Evolutionary conservation across 176 grass and related monocot species (phyloP), one percentile per base, ranked within the genome.

Genomic region (Ensete ventricosum): DNA sequence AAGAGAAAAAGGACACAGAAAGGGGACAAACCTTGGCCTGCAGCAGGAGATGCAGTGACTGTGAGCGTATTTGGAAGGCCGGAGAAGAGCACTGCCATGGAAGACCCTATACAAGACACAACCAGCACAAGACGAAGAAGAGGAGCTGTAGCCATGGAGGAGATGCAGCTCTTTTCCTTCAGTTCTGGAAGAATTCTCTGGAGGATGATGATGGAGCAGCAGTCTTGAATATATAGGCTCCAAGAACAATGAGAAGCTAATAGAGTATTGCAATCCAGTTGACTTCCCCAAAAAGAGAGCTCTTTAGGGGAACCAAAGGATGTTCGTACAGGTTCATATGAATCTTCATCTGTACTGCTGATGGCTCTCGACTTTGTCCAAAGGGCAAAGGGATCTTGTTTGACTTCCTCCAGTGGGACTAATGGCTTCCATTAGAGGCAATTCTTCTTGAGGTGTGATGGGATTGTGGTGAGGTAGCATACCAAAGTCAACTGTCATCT

Each of bases 31-130:
- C 95, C 95, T 79, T 93, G 69, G 57, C 78, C 79, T 29, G 52
- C 3, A 9, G 52, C 78, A 51, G 84, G 22, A 55, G 86, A 79
- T 21, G 84, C 76, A 27, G 80, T 76, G 62, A 98, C 82, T 21
- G 12, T n/a, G 58, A 98, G 88, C n/a, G 80, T 62, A 16, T 71
- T 80, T 71, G 65, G 75, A 67, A 97, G 90, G 68, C 71, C 13
- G 71, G 82, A 78, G 72, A 97, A 85, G 60, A 71, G 80, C 77
- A 82, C 88, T 9, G 78, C 83, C 71, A 75, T 77, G 19, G 83
- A 82, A 17, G 88, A 72, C 23, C 62, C 11, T 17, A 82, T 52
- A 66, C 67, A 79, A 69, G 73, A 80, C 13, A 66, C 67, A 23
- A 76, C 62, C 53, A 96, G 58, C 1, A 84, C 53, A 60, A 76